Evolutionary conservation across 2,329 filamentous ascomycete species (phyloP), one percentile per base, ranked within the genome.

Genomic region (Ascochyta clinopodiicola): DNA sequence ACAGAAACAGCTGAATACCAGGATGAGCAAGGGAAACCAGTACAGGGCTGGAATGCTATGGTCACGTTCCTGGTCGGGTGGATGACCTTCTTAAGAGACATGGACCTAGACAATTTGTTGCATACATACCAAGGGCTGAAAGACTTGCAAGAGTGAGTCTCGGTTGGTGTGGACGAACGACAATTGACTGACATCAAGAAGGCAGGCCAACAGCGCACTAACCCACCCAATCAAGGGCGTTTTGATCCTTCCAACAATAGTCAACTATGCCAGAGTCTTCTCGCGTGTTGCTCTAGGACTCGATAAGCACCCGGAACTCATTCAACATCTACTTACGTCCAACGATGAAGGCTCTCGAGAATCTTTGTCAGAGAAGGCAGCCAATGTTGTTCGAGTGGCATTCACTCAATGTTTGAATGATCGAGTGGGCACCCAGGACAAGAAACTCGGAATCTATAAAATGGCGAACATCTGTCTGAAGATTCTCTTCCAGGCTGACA

Each of bases 391-490:
- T 56, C 89, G 96, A 58, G 90, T 92, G 71, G 92, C 93, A 21
- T 96, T 97, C 71, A 95, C 91, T 10, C 92, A 91, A 35, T 97
- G 94, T 62, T 79, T 96, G 31, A 92, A 90, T 4, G 92, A 96
- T 71, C 85, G 91, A 44, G 79, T 80, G 13, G 81, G 81, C 0
- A 75, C 84, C 24, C 74, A 71, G 52, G 84, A 84, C 63, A 96
- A 93, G 72, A 92, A 94, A 70, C 79, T 89, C 10, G 93, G 91
- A 38, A 92, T 97, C 59, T 97, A 97, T 77, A 87, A 91, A 55
- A 92, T 96, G 77, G 93, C 92, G 56, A 97, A 97, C 70, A 84
- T 96, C 22, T 95, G 92, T 34, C 79, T 97, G 44, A 94, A 93
- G 74, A 85, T 97, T 3, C 82, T 97, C 7, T 96, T 96, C 70